Base-by-base conservation (phyloP, 2,329 filamentous ascomycete species). In the Thielaviopsis cerberus region DNA sequence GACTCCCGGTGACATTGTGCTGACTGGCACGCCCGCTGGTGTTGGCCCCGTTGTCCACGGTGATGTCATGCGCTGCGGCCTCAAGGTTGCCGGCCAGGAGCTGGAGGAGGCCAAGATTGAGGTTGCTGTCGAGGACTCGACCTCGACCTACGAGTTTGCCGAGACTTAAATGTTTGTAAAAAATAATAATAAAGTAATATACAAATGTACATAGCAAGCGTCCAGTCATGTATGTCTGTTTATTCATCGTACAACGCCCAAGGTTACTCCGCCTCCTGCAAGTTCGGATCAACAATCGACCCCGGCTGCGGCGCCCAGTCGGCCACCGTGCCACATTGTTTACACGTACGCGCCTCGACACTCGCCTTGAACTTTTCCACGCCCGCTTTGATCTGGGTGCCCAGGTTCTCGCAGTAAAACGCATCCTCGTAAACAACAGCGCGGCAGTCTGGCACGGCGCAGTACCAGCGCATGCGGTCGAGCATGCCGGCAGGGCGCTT, bases 21-120 rank as follows among this genome's bases (percentile, higher is more conserved):
- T 98, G 64, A 98, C 92, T n/a, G 92, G 92, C 20, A 98, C 92
- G 55, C 92, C 92, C 54, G 96, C 96, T 73, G 92, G 92, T 13
- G 92, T 98, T 1, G 92, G 92, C 1, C 77, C 83, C 22, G 89
- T 95, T 1, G 80, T 82, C 61, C 82, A 86, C 1, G 92, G 92
- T 1, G 90, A 98, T 72, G 76, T 91, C 30, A 88, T 98, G 78
- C 83, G 78, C 62, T 90, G 87, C 25, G 89, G 89, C 3, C 76
- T 97, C 64, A 82, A 80, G 67, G 81, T 95, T 27, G 76, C 78
- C 59, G 90, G 90, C 41, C 82, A 85, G 74, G 88, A 94, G 73
- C 71, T 97, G 30, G 82, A 89, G 68, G 86, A 94, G 74, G 87
- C 86, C 34, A 83, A 74, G 67, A 86, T 97, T 63, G 86, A 94